Percentiles rank a stretch among this genome's conserved stretches.
phyloP scores from a whole-genome alignment of 1,284 basidiomycete species.

The Chiua sp. region DNA sequence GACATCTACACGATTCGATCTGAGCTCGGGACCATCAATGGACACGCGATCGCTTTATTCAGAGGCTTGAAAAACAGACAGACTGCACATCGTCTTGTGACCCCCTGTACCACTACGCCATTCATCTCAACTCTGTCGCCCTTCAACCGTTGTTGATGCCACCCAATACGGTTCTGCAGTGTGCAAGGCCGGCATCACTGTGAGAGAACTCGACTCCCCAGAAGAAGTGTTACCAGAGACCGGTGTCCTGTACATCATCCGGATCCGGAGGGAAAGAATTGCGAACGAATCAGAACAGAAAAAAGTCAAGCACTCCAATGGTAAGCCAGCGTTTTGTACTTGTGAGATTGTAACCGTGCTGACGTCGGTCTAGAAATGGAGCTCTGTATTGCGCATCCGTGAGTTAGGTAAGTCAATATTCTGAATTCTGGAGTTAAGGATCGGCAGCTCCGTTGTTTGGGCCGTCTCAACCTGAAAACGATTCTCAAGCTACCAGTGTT shows the following conservation, averaged over 20 bases:
- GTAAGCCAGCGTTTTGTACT: conserved; percentile 45
- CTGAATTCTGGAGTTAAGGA: no score
- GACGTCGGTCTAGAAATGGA: conserved; percentile 78
- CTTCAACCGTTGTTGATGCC: conserved; percentile 95
- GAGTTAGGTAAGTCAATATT: no score
- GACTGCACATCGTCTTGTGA: conserved; percentile 96
- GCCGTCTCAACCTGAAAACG: no score
- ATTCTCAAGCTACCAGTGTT: no score
- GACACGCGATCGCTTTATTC: conserved; percentile 92
- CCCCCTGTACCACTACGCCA: conserved; percentile 92
- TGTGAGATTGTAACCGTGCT: neutral
- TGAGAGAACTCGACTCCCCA: conserved; percentile 83
- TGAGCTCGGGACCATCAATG: conserved; percentile 98
- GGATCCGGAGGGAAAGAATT: conserved; percentile 97
- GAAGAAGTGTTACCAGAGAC: conserved; percentile 92
- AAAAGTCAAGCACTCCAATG: conserved; percentile 91
- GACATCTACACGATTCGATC: conserved; percentile 98
- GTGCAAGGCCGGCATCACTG: conserved; percentile 81
- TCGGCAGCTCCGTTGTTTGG: no score
- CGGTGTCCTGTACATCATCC: conserved; percentile 98
- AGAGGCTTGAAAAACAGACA: conserved; percentile 99
- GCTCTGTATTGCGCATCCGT: no score
- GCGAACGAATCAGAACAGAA: conserved; percentile 84
- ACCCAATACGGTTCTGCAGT: conserved; percentile 83
- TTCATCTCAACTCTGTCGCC: conserved; percentile 96